Conservation (phyloP, 148 eudicot species). For the Gaultheria prostrata region DNA sequence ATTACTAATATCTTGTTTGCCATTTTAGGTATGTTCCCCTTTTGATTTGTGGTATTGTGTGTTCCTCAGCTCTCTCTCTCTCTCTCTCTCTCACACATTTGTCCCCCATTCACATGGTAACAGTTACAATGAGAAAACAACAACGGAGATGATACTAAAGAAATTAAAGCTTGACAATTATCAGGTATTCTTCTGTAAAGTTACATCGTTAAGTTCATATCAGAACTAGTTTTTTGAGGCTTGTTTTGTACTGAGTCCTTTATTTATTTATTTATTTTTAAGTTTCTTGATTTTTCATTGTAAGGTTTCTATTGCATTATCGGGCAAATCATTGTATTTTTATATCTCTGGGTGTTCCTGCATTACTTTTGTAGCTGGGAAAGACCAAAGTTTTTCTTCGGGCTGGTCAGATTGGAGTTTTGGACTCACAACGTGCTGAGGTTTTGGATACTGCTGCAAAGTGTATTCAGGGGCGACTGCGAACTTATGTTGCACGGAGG, state of each 20-base stretch:
- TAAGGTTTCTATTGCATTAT: neutral
- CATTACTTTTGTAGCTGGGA: slow-evolving; percentile 56
- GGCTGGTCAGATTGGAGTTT: slow-evolving; percentile 91
- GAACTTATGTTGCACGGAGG: slow-evolving; percentile 68
- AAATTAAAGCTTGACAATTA: slow-evolving; percentile 80
- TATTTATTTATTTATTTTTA: neutral
- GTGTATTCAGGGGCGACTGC: slow-evolving; percentile 67
- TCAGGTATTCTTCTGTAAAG: slow-evolving; percentile 53
- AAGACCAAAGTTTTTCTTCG: slow-evolving; percentile 94
- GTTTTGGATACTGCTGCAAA: slow-evolving; percentile 83
- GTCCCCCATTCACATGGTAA: slow-evolving; percentile 15
- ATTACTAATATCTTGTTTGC: neutral
- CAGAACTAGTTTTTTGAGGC: neutral
- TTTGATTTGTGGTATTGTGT: neutral
- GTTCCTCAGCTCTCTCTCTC: neutral
- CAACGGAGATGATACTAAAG: slow-evolving; percentile 69
- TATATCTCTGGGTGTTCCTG: neutral
- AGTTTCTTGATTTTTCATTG: neutral
- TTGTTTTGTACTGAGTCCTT: neutral
- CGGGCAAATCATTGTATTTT: neutral
- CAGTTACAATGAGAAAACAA: slow-evolving; percentile 82
- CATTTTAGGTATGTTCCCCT: neutral
- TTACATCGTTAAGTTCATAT: neutral
- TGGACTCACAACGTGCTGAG: slow-evolving; percentile 87
- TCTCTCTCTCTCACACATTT: neutral